phyloP scores from a whole-genome alignment of 495 filamentous ascomycete genomes.

The Penicillium macrosclerotiorum region DNA sequence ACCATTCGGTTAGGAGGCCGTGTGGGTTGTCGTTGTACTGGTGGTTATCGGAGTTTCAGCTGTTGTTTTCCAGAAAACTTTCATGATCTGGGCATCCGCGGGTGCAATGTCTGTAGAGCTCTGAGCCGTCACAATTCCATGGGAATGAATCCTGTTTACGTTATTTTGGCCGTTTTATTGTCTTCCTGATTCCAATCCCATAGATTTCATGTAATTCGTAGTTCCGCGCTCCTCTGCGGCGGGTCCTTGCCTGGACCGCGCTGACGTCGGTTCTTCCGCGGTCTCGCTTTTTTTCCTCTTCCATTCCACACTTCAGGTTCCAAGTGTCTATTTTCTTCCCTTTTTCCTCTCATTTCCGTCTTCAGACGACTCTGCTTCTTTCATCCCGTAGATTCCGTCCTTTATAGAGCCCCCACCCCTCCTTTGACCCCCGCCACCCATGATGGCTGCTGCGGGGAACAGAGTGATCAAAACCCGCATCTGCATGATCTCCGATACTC shows the following conservation, averaged over 20 bases:
- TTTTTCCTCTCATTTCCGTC: not conserved
- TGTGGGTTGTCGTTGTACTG: constrained; percentile 38
- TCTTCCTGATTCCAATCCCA: too few relatives aligned
- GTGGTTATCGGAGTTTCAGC: constrained; percentile 48
- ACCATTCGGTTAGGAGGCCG: constrained; percentile 22
- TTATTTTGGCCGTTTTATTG: constrained; percentile 15
- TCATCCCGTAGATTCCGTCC: constrained; percentile 3
- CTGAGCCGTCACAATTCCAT: constrained; percentile 43
- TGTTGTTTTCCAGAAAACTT: constrained; percentile 41
- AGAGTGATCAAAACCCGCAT: constrained; percentile 52
- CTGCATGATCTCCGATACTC: constrained; percentile 64
- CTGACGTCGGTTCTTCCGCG: not conserved
- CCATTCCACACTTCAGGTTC: not conserved
- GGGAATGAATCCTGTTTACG: constrained; percentile 35
- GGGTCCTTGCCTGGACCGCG: too few relatives aligned
- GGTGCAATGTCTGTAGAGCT: constrained; percentile 46
- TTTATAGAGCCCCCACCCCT: not conserved
- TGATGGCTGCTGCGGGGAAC: constrained; percentile 16
- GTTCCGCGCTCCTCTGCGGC: too few relatives aligned
- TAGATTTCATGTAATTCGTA: too few relatives aligned
- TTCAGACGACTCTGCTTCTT: too few relatives aligned
- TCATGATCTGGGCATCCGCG: constrained; percentile 44
- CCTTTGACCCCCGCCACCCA: constrained; percentile 1
- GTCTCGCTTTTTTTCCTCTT: not conserved
- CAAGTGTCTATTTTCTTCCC: constrained; percentile 7